Percentiles rank a stretch among this genome's conserved stretches.
phyloP scores from a whole-genome alignment of 1,139 yeast genomes.

The Suhomyces guaymorum region DNA sequence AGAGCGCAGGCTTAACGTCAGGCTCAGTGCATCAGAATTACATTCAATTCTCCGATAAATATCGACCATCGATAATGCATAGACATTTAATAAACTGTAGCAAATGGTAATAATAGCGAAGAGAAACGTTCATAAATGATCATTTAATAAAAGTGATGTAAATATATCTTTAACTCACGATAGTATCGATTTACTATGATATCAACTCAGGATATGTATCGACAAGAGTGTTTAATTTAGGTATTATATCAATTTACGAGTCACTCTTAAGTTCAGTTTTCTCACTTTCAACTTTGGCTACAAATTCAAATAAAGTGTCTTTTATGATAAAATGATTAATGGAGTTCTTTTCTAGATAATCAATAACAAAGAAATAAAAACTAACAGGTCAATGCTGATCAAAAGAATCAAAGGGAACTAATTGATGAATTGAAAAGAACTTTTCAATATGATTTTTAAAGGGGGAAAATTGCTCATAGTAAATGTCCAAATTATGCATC shows the following conservation, averaged over 20 bases:
- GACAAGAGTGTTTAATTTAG: no score
- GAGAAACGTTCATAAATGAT: no score
- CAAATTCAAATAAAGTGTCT: constrained; percentile 1
- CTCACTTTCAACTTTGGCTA: no score
- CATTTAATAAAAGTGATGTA: no score
- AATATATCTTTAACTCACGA: no score
- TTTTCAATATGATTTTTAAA: constrained; percentile 7
- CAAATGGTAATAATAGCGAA: background rate
- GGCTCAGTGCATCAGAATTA: background rate
- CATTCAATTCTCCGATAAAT: no score
- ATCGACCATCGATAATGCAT: constrained; percentile 1
- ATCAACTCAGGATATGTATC: no score
- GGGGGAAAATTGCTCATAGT: background rate
- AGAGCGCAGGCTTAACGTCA: constrained; percentile 22
- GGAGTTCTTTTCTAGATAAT: constrained; percentile 14
- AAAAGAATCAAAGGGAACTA: constrained; percentile 9
- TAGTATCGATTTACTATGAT: no score
- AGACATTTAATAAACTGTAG: background rate
- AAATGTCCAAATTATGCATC: constrained; percentile 44
- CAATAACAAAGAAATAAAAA: constrained; percentile 13
- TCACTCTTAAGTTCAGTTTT: no score
- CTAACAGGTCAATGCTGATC: constrained; percentile 11
- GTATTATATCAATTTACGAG: no score
- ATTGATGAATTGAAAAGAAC: constrained; percentile 13
- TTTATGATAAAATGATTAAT: constrained; percentile 9